Evolutionary conservation across 768 basidiomycete genomes (phyloP), one percentile per base, ranked within the genome.

Genomic region (Boletus rex-veris): DNA sequence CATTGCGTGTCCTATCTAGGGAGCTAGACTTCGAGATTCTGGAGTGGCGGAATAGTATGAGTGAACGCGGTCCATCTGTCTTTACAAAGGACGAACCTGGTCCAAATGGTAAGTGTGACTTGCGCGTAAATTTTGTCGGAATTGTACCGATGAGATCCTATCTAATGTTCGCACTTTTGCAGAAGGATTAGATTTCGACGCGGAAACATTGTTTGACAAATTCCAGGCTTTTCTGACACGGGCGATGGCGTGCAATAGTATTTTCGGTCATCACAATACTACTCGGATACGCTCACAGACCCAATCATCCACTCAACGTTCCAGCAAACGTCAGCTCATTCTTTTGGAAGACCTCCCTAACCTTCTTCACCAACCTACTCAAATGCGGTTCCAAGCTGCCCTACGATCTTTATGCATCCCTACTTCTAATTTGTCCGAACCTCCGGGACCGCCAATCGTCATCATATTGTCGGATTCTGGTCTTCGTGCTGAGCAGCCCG

Each of bases 321-420:
- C 52, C 28, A 49, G 55, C 46, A 73, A 72, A 58, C 79, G 77
- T 0, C 83, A 84, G 33, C 64, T 95, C 7, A 78, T 98, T 48
- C 82, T 98, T 5, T 75, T 97, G 8, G 92, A 95, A 71, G 90
- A 95, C 52, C 79, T 99, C 1, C 97, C 96, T 0, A 98, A 98
- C 65, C 82, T 98, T 50, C 74, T 92, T 5, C 92, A 93, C 70
- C 69, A 74, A 6, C 73, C 77, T 21, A 90, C 86, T 0, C 86
- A 84, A 62, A 71, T 74, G 14, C 79, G 80, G 9, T 95, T 96
- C 67, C 92, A 93, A 64, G 75, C 80, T 0, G 76, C 85, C 6
- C 67, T 97, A 1, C 71, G 83, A 45, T 67, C 79, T 1, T 77
- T 92, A 42, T 85, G 10, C 61, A 67, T 11, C 21, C 57, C 74